A percentile compares a stretch with the other conserved stretches of the same genome.
Evolutionary conservation across 2,329 filamentous ascomycete species (phyloP).

Genomic region (Xylariaceae sp.): DNA sequence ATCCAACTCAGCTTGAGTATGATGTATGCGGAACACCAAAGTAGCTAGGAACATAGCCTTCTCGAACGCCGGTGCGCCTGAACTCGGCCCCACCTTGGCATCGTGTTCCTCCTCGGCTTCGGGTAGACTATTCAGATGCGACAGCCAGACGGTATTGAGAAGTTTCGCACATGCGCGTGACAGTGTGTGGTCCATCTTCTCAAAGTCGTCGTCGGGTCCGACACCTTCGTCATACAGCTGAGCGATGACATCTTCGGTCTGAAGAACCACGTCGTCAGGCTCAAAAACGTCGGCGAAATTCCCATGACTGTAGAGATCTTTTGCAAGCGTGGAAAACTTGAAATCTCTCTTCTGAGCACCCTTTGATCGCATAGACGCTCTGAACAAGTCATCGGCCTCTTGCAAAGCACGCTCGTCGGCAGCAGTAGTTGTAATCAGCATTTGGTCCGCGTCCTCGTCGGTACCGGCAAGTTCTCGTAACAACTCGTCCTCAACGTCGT

Average conservation of each 20-base stretch:
- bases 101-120: conserved; percentile 48
- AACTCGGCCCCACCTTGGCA: conserved; percentile 61
- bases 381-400: conserved; percentile 54
- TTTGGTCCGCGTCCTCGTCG: conserved; percentile 42
- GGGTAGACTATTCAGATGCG: conserved; percentile 45
- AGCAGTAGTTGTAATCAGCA: conserved; percentile 53
- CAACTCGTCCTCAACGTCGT: conserved; percentile 32
- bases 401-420: conserved; percentile 48
- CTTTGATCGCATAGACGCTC: conserved; percentile 45
- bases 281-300: conserved; percentile 62
- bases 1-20: conserved; percentile 47
- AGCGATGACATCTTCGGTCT: conserved; percentile 68
- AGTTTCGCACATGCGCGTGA: conserved; percentile 50
- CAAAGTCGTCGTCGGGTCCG: conserved; percentile 50
- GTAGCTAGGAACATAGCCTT: conserved; percentile 78
- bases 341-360: conserved; percentile 45
- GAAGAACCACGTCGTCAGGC: conserved; percentile 65
- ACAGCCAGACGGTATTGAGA: conserved; percentile 49
- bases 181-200: conserved; percentile 52
- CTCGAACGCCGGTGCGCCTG: conserved; percentile 58
- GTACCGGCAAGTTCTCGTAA: conserved; percentile 26
- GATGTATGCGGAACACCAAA: conserved; percentile 74
- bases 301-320: conserved; percentile 59
- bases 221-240: conserved; percentile 61
- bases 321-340: conserved; percentile 67